A percentile compares a stretch with the other conserved stretches of the same genome.
phyloP scores from a whole-genome alignment of 768 basidiomycete species.

The Rhodotorula paludigena region DNA sequence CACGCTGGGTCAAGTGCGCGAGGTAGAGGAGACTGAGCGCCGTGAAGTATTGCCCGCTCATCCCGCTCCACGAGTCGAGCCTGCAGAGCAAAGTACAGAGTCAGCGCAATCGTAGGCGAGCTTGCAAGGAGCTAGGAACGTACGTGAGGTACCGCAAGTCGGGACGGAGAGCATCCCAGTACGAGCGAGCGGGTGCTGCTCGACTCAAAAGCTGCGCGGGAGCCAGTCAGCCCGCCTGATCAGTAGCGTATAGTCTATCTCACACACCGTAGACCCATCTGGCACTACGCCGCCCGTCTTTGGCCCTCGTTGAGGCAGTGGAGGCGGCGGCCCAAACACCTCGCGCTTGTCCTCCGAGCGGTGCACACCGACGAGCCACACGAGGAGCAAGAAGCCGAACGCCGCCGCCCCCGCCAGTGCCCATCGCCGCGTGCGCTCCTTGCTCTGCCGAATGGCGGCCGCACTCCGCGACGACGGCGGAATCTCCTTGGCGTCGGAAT shows the following conservation, averaged over 20 bases:
- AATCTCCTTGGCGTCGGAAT: neutral
- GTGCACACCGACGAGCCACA: neutral
- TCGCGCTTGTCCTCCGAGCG: neutral
- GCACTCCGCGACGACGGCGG: neutral
- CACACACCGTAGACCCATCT: conserved; percentile 2
- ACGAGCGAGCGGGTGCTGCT: conserved; percentile 18
- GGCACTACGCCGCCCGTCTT: neutral
- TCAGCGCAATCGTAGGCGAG: neutral
- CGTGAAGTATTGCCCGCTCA: conserved; percentile 22
- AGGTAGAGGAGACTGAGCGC: conserved; percentile 27
- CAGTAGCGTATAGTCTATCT: too few species aligned
- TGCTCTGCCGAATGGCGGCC: neutral
- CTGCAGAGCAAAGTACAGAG: conserved; percentile 4
- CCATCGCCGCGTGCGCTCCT: neutral
- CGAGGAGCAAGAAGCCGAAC: neutral
- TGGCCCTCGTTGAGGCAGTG: neutral
- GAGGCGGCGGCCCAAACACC: neutral
- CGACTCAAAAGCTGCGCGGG: conserved; percentile 14
- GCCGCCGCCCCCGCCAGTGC: neutral
- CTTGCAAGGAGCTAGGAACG: neutral
- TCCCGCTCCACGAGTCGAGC: conserved; percentile 1
- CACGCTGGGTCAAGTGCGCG: conserved; percentile 20
- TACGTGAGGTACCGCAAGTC: conserved; percentile 31
- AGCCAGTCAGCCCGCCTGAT: too few species aligned
- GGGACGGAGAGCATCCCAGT: conserved; percentile 15